Conservation (phyloP, 23 red algal genomes). For the Pyropia haitanensis region DNA sequence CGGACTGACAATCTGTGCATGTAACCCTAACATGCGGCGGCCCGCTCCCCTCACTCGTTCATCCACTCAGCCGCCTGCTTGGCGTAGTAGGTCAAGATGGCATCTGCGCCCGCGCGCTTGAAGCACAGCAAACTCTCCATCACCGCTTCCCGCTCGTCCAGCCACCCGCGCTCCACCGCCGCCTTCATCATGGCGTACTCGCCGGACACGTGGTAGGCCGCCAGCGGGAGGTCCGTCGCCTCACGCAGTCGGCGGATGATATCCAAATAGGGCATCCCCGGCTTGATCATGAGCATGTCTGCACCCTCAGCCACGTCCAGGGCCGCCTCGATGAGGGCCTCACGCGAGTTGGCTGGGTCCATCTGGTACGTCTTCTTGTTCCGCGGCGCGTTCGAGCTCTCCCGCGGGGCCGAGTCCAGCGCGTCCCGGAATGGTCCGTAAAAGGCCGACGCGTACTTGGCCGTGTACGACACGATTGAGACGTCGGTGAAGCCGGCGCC, state of each 20-base stretch:
- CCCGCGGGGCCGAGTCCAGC: conserved; percentile 82
- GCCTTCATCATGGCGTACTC: conserved; percentile 99
- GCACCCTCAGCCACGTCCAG: conserved; percentile 89
- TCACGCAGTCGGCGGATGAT: conserved; percentile 69
- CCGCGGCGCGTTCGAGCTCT: conserved; percentile 59
- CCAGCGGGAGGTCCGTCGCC: conserved; percentile 51
- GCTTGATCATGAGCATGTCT: conserved; percentile 99
- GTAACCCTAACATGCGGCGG: no score
- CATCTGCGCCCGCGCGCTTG: conserved; percentile 89
- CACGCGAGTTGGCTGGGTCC: conserved; percentile 84
- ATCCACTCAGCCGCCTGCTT: conserved; percentile 90
- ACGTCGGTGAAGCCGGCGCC: conserved; percentile 81
- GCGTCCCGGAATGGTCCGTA: conserved; percentile 96
- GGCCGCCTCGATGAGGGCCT: conserved; percentile 71
- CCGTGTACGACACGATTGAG: conserved; percentile 91
- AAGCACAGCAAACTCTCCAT: conserved; percentile 82
- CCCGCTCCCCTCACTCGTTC: conserved; percentile 15
- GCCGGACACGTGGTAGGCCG: conserved; percentile 92
- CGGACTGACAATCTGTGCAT: no score
- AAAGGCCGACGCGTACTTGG: conserved; percentile 94
- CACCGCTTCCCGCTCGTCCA: conserved; percentile 85
- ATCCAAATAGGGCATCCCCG: conserved; percentile 94
- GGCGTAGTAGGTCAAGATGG: conserved; percentile 97
- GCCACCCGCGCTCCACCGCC: conserved; percentile 80
- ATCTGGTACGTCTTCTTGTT: conserved; percentile 99